A percentile compares a stretch with the other conserved stretches of the same genome.
Conservation (phyloP, 495 filamentous ascomycete species). For the Tuber borchii region DNA sequence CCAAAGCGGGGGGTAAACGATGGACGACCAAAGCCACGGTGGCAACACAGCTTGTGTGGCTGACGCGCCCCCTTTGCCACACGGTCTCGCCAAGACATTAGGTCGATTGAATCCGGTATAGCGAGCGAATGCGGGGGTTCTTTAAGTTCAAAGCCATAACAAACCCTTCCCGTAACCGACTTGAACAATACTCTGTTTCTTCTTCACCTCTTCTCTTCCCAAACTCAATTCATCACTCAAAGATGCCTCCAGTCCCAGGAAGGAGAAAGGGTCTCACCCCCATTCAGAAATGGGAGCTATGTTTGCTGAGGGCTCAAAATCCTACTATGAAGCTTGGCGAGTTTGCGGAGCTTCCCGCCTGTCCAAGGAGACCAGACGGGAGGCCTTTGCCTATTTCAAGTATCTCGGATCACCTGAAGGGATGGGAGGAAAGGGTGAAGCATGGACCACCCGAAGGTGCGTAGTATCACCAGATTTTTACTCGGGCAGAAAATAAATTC, state of each 20-base stretch:
- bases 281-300: constrained; percentile 35
- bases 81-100: background rate
- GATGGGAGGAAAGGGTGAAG: constrained; percentile 36
- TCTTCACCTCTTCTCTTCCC: constrained; percentile 1
- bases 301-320: constrained; percentile 28
- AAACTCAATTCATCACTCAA: constrained; percentile 5
- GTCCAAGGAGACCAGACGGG: constrained; percentile 29
- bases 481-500: constrained; percentile 12
- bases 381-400: constrained; percentile 34
- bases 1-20: no score
- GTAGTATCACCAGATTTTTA: constrained; percentile 5
- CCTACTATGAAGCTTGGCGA: constrained; percentile 35
- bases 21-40: background rate
- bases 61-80: background rate
- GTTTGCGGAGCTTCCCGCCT: constrained; percentile 29
- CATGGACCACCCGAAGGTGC: constrained; percentile 35
- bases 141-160: constrained; percentile 1
- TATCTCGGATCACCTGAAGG: constrained; percentile 31
- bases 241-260: constrained; percentile 12
- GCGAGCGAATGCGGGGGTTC: background rate
- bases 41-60: background rate
- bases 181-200: background rate
- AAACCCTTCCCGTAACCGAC: constrained; percentile 3
- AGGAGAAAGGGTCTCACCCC: constrained; percentile 33
- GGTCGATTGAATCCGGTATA: background rate